These are phyloP conservation scores for Phialemonium atrogriseum DNA, from an alignment of 2,329 filamentous ascomycete species.

Conservation along the genomic window DNA sequence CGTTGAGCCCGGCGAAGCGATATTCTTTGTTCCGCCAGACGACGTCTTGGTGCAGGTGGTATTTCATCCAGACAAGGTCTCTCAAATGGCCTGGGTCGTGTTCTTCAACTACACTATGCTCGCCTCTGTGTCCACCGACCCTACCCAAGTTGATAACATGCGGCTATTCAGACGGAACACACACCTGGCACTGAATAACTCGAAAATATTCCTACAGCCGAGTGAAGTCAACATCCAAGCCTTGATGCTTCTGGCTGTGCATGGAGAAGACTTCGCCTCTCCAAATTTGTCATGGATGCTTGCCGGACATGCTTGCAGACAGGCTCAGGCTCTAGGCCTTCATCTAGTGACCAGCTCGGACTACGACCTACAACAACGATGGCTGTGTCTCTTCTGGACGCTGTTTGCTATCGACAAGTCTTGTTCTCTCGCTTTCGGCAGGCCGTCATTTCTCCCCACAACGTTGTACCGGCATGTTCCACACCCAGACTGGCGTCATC, in stretches of 20 bases:
- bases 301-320: conserved; percentile 2
- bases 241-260: conserved; percentile 3
- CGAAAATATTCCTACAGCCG: conserved; percentile 3
- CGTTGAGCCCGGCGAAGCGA: not conserved
- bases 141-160: not conserved
- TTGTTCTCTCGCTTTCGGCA: conserved; percentile 5
- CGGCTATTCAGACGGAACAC: conserved; percentile 5
- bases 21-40: conserved; percentile 2
- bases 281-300: conserved; percentile 8
- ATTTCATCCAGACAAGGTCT: conserved; percentile 1
- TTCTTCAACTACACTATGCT: conserved; percentile 6
- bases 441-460: conserved; percentile 1
- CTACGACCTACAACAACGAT: conserved; percentile 2
- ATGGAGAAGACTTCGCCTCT: conserved; percentile 7
- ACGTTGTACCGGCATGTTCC: not conserved
- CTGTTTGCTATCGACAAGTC: conserved; percentile 6
- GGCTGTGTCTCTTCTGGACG: conserved; percentile 6
- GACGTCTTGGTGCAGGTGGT: conserved; percentile 1
- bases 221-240: conserved; percentile 4
- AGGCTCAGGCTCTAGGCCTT: conserved; percentile 4
- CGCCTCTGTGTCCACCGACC: not conserved
- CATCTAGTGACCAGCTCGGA: too few species aligned
- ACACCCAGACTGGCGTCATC: conserved; percentile 2
- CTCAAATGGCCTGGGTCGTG: conserved; percentile 4
- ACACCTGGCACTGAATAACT: conserved; percentile 4